Percentiles rank a stretch among this genome's conserved stretches.
Conservation (phyloP, 2,329 filamentous ascomycete genomes). For the Trichocomaceae sp. region DNA sequence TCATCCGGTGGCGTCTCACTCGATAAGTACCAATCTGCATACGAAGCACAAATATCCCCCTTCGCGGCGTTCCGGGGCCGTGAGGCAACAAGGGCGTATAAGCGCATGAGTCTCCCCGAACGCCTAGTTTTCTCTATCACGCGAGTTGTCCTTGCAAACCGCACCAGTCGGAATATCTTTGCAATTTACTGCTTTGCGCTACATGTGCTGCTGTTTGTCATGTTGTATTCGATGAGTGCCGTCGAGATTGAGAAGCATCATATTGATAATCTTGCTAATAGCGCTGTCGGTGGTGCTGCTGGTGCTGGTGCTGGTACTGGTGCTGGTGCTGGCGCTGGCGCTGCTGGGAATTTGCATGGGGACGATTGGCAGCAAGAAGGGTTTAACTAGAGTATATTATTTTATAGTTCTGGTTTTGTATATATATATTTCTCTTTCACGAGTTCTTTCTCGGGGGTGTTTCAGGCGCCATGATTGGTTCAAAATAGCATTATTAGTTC, state of each 20-base stretch:
- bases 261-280: slow-evolving; percentile 48
- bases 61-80: slow-evolving; percentile 94
- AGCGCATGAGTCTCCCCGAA: slow-evolving; percentile 87
- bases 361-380: slow-evolving; percentile 61
- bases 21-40: slow-evolving; percentile 83
- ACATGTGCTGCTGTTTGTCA: slow-evolving; percentile 79
- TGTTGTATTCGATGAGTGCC: slow-evolving; percentile 76
- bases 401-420: neutral
- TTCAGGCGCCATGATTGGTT: neutral
- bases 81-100: slow-evolving; percentile 83
- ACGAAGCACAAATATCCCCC: slow-evolving; percentile 90
- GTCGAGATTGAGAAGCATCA: slow-evolving; percentile 59
- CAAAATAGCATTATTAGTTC: neutral
- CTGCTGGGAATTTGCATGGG: slow-evolving; percentile 33
- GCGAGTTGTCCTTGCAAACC: slow-evolving; percentile 79
- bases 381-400: slow-evolving; percentile 35
- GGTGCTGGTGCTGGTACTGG: slow-evolving; percentile 19
- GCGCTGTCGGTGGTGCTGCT: slow-evolving; percentile 35
- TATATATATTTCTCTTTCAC: neutral
- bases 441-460: neutral
- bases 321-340: slow-evolving; percentile 22
- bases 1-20: slow-evolving; percentile 60
- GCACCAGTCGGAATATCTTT: slow-evolving; percentile 88
- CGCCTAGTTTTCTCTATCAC: slow-evolving; percentile 85
- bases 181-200: slow-evolving; percentile 84